Conservation (phyloP, 1,284 basidiomycete species). For the Stygiomarasmius scandens region DNA sequence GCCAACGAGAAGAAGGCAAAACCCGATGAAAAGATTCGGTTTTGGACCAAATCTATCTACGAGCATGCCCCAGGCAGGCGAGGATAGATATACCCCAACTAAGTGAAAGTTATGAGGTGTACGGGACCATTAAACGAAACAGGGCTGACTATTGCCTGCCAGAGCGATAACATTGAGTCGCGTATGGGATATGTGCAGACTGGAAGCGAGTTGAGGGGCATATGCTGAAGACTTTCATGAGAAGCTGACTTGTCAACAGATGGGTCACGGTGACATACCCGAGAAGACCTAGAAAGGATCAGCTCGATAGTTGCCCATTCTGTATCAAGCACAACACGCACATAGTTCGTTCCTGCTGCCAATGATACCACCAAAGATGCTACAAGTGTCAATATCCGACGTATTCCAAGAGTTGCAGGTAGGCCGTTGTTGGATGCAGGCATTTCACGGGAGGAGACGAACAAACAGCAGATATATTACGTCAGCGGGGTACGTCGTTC, state of each 20-base stretch:
- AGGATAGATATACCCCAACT: conserved; percentile 60
- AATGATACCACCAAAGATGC: conserved; percentile 54
- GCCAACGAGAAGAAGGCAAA: conserved; percentile 54
- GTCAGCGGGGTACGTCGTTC: too few species aligned
- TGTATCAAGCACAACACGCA: conserved; percentile 28
- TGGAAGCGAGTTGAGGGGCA: conserved; percentile 70
- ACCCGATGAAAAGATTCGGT: conserved; percentile 46
- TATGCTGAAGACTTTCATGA: conserved; percentile 50
- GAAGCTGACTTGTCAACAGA: too few species aligned
- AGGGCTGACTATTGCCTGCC: conserved; percentile 56
- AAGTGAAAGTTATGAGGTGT: background rate
- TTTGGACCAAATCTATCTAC: conserved; percentile 67
- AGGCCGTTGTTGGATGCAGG: background rate
- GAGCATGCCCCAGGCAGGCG: conserved; percentile 65
- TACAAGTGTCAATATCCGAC: conserved; percentile 42
- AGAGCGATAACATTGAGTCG: conserved; percentile 69
- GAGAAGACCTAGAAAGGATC: conserved; percentile 38
- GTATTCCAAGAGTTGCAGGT: conserved; percentile 12
- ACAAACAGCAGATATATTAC: too few species aligned
- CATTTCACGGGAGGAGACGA: background rate
- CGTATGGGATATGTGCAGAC: conserved; percentile 67
- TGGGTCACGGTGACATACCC: conserved; percentile 32
- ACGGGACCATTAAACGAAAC: background rate
- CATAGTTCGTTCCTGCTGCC: conserved; percentile 67
- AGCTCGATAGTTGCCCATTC: background rate